Evolutionary conservation across 1,139 yeast genomes (phyloP), one percentile per base, ranked within the genome.

Genomic region (Taphrina communis): DNA sequence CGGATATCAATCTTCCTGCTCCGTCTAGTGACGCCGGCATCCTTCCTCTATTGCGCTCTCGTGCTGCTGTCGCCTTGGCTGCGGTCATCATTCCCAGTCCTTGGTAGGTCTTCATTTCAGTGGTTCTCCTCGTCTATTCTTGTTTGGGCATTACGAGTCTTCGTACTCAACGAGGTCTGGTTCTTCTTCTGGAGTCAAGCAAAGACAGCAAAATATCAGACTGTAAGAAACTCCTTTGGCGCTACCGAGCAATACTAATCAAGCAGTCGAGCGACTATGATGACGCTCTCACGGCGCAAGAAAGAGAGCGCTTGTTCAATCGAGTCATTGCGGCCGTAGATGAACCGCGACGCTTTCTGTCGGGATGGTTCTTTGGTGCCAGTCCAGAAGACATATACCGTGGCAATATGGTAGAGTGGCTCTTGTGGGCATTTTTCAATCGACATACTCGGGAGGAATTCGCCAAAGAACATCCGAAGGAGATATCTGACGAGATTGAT

Each of bases 401-500:
- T n/a, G 70, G 53, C 17, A 68, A 68, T 35, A 44, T 68, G 50
- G 25, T 46, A 21, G 69, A 68, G 25, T 68, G 66, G 68, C n/a
- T 58, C 35, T 52, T 65, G 31, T 68, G 70, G 70, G 70, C 70
- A 36, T 65, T 68, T 56, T 68, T 68, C 62, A 59, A 68, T 44
- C 14, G 21, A 19, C 58, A 51, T n/a, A 48, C 66, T 11, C 57
- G 61, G n/a, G 69, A 66, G 19, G 42, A 36, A n/a, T 44, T 41
- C 14, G 11, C 58, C 39, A 36, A 51, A 11, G 61, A 57, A 12
- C 52, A 57, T 35, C 52, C 50, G 11, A 42, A 57, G 42, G 58
- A 57, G 14, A 55, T 52, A 11, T 1, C 35, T 11, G 48, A 41
- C n/a, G 70, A 63, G 50, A 41, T 55, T 7, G 39, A 63, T 31